Conservation (phyloP, 257 asterid species). For the Ballota nigra region DNA sequence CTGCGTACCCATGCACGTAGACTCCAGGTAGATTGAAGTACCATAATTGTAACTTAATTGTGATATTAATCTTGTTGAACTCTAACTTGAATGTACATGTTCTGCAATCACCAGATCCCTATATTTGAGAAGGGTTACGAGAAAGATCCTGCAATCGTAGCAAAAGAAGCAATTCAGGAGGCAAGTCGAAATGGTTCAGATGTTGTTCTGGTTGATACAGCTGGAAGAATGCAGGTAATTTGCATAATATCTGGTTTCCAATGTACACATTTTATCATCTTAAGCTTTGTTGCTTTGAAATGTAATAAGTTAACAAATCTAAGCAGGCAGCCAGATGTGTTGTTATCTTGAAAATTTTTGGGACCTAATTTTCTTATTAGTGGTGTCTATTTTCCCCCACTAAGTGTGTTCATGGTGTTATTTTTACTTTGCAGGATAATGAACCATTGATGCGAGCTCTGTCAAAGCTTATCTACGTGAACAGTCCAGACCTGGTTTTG, state of each 20-base stretch:
- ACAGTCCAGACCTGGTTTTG: conserved; percentile 78
- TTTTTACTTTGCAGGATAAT: conserved; percentile 59
- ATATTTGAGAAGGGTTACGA: conserved; percentile 98
- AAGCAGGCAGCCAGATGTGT: neutral
- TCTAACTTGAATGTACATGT: conserved; percentile 9
- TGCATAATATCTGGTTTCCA: conserved; percentile 3
- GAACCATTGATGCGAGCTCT: conserved; percentile 98
- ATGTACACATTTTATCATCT: neutral
- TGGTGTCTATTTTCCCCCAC: neutral
- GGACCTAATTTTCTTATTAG: neutral
- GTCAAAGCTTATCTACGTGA: conserved; percentile 81
- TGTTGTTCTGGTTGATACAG: conserved; percentile 97
- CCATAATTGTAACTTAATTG: neutral
- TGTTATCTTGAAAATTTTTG: neutral
- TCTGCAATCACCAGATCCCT: conserved; percentile 54
- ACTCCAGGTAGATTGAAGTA: conserved; percentile 58
- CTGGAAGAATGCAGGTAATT: conserved; percentile 97
- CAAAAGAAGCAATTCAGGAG: conserved; percentile 97
- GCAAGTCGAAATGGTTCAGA: conserved; percentile 85
- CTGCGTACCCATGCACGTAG: conserved; percentile 96
- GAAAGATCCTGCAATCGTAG: conserved; percentile 96
- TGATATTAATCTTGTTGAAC: neutral
- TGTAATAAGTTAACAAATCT: neutral
- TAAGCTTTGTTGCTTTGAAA: neutral
- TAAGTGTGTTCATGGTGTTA: neutral